These are phyloP conservation scores for Geranomyces michiganensis DNA, from an alignment of 192 early-diverging fungal species.

Conservation along the genomic window DNA sequence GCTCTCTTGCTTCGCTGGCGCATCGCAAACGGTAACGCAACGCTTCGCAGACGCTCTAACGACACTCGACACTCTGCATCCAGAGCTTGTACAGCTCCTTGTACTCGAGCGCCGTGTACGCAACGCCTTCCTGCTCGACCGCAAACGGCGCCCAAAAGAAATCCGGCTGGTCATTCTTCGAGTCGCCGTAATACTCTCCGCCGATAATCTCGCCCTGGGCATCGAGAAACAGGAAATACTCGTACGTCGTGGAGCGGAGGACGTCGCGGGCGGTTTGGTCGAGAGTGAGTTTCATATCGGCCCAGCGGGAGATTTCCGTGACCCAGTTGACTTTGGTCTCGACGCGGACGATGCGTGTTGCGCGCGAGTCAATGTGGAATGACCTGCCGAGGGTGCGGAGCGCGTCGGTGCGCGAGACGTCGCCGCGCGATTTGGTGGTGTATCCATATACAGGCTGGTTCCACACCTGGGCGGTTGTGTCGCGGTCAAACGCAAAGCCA, in stretches of 20 bases:
- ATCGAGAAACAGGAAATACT: constrained; percentile 4
- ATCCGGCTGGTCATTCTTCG: constrained; percentile 22
- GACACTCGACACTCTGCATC: not conserved
- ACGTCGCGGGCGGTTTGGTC: not conserved
- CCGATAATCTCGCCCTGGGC: constrained; percentile 10
- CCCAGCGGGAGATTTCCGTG: not conserved
- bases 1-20: too few species aligned
- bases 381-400: not conserved
- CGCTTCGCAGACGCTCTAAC: too few species aligned
- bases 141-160: constrained; percentile 11
- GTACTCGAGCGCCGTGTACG: constrained; percentile 4
- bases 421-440: not conserved
- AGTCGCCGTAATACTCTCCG: not conserved
- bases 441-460: constrained; percentile 24
- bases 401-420: not conserved
- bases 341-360: not conserved
- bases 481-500: constrained; percentile 9
- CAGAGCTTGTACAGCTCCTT: constrained; percentile 1
- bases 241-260: constrained; percentile 6
- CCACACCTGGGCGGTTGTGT: constrained; percentile 19
- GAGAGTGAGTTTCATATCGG: constrained; percentile 9
- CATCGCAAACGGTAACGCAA: too few species aligned
- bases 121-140: constrained; percentile 3
- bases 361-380: constrained; percentile 8
- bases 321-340: constrained; percentile 12